Base-by-base conservation (phyloP, 768 basidiomycete species). In the Lactarius vividus region DNA sequence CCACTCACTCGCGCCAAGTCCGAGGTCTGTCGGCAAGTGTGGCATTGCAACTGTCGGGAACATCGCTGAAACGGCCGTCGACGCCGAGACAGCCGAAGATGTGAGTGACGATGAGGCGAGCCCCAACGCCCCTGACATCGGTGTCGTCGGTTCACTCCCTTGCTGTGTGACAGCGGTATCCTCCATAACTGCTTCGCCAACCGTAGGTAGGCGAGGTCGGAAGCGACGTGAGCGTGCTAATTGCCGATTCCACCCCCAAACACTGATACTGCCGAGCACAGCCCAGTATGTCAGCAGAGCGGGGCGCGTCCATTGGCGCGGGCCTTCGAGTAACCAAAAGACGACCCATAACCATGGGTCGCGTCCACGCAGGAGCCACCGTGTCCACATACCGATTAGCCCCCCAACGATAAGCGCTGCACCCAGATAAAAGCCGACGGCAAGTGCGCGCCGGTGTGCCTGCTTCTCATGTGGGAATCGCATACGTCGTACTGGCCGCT, bases 181-280 rank as follows among this genome's bases (percentile, higher is more conserved):
- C 3, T 66, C 65, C n/a, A 28, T 23, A 28, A 49, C 20, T 23
- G 46, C 46, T 42, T 66, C 65, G 29, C 31, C 39, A 20, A 58
- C 44, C 29, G 55, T 70, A 1, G 62, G 61, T n/a, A 64, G 28
- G 70, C 85, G 76, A 18, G 83, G 79, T 58, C 89, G 79, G 72
- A 88, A 88, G 69, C 85, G 81, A 64, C 94, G 80, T 1, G 89
- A 86, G 65, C 94, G 81, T 6, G 88, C 88, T 57, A 98, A 77
- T 75, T 97, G 96, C 58, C 95, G 82, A 75, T 87, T 94, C 97
- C 97, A 98, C 0, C 93, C 96, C 9, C 90, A 95, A 28, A 98
- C 92, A 64, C 94, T 96, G 63, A 96, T 81, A 68, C 81, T 83
- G 7, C 89, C 91, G 33, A 96, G 76, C 4, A 84, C 76, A 8